phyloP scores from a whole-genome alignment of 1,139 yeast genomes.

The Schizosaccharomyces versatilis region DNA sequence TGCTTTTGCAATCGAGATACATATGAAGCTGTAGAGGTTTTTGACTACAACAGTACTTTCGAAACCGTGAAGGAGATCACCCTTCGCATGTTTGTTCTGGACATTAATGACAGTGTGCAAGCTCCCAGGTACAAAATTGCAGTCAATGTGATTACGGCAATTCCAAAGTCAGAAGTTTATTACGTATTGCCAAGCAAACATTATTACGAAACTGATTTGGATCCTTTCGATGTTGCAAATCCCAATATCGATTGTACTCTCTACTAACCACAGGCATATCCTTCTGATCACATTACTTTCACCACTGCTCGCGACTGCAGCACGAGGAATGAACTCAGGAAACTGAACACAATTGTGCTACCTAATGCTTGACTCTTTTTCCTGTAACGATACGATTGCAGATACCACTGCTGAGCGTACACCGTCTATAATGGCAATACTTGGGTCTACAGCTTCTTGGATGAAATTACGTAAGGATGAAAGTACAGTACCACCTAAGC shows the following conservation, averaged over 20 bases:
- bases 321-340: too few relatives aligned
- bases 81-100: constrained; percentile 56
- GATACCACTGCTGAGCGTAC: constrained; percentile 17
- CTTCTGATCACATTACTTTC: constrained; percentile 73
- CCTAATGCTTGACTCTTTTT: too few relatives aligned
- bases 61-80: constrained; percentile 43
- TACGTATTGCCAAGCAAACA: constrained; percentile 79
- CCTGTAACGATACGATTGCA: too few relatives aligned
- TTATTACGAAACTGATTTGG: constrained; percentile 54
- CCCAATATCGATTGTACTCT: constrained; percentile 41
- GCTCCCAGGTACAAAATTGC: constrained; percentile 92
- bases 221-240: constrained; percentile 55
- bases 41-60: constrained; percentile 39
- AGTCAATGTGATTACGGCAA: constrained; percentile 38
- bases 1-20: constrained; percentile 37
- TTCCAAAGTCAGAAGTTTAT: constrained; percentile 39
- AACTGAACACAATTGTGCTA: too few relatives aligned
- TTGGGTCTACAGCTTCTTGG: constrained; percentile 15
- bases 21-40: constrained; percentile 31
- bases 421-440: constrained; percentile 18
- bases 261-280: constrained; percentile 77
- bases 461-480: constrained; percentile 17
- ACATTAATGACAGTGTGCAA: constrained; percentile 77
- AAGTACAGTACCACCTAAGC: constrained; percentile 21
- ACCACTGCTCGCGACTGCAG: constrained; percentile 45